phyloP scores from a whole-genome alignment of 371 early-diverging fungal species.

The Lichtheimia corymbifera region DNA sequence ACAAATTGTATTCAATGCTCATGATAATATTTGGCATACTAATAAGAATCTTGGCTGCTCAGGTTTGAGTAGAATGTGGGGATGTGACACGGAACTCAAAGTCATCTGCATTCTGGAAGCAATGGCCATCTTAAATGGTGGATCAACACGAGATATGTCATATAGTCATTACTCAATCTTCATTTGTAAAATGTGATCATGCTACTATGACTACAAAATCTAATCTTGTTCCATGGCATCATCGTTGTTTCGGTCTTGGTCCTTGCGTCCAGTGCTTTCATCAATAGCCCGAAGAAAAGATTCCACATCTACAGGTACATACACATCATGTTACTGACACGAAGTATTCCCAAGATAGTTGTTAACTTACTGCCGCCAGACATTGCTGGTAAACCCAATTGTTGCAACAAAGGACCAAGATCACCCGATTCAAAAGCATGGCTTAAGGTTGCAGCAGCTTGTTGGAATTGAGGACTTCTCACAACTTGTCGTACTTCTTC shows the following conservation, averaged over 20 bases:
- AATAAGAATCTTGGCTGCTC: too few species aligned
- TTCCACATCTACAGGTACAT: conserved; percentile 52
- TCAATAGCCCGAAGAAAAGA: conserved; percentile 68
- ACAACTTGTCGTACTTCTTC: conserved; percentile 63
- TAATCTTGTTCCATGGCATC: conserved; percentile 46
- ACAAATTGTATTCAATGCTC: too few species aligned
- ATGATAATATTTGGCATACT: too few species aligned
- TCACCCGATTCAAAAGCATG: conserved; percentile 70
- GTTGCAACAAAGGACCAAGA: conserved; percentile 63
- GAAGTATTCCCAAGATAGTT: not conserved
- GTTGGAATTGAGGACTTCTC: conserved; percentile 69
- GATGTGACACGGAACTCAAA: too few species aligned
- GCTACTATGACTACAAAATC: not conserved
- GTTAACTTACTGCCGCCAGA: conserved; percentile 36
- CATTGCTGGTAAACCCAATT: conserved; percentile 62
- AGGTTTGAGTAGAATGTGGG: too few species aligned
- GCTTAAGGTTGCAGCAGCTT: conserved; percentile 66
- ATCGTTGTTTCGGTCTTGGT: conserved; percentile 17
- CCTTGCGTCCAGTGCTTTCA: conserved; percentile 56
- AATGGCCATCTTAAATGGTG: too few species aligned
- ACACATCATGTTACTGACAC: not conserved
- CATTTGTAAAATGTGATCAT: too few species aligned
- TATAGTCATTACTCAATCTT: too few species aligned
- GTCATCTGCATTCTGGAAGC: too few species aligned
- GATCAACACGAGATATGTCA: too few species aligned